Evolutionary conservation across 495 filamentous ascomycete species (phyloP).

Genomic region (Neurospora discreta): DNA sequence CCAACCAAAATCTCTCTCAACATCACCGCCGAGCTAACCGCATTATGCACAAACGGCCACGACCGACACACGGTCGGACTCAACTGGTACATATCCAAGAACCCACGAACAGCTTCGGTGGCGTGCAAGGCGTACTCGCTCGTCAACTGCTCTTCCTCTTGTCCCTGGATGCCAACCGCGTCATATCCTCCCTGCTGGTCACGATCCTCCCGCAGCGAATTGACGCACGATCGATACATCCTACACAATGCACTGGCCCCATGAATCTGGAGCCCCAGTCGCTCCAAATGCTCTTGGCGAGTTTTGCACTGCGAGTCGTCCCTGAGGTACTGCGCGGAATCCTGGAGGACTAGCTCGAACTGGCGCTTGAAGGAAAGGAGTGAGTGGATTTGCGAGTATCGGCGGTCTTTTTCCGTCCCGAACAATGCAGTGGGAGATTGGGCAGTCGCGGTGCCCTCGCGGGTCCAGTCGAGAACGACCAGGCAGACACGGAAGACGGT

Average conservation of each 20-base stretch:
- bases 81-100: conserved; percentile 1
- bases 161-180: neutral
- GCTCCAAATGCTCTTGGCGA: neutral
- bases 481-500: neutral
- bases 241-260: neutral
- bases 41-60: conserved; percentile 3
- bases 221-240: neutral
- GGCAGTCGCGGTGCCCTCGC: neutral
- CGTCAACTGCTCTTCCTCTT: neutral
- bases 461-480: neutral
- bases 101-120: neutral
- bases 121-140: neutral
- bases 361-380: neutral
- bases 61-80: neutral
- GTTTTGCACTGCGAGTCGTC: neutral
- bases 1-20: neutral
- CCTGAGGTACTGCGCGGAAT: neutral
- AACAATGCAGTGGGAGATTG: neutral
- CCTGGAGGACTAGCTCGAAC: neutral
- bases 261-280: neutral
- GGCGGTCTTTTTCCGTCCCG: neutral
- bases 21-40: neutral
- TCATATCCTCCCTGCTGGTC: neutral
- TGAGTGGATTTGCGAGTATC: neutral
- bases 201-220: neutral